Evolutionary conservation across 164 flowering plant genomes (phyloP), one percentile per base, ranked within the genome.

Genomic region (Berberis vulgaris): DNA sequence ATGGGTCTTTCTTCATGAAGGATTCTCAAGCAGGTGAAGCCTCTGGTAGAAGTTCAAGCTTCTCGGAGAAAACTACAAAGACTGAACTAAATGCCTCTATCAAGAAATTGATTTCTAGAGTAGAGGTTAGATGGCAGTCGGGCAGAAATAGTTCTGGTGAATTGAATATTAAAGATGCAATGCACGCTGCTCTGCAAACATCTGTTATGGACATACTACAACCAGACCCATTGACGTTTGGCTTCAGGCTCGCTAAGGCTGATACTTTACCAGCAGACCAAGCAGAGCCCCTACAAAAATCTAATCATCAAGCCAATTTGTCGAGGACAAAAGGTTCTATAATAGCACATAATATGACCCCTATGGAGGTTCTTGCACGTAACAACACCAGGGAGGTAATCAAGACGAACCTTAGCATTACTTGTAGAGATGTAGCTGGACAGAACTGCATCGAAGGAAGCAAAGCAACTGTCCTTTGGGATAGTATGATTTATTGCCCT

Each of bases 401-500:
- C 74, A 83, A 65, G 69, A 80, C 91, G 82, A 84, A 75, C 69
- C 89, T 95, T 59, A 85, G 85, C 60, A 73, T 95, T 60, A 78
- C 89, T 47, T 95, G 97, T 84, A 83, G 90, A 78, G 99, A 95
- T 73, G 97, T 95, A 10, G 96, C 97, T 49, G 99, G 99, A 41
- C 87, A 87, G 65, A 95, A 89, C 72, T 91, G 99, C 67, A 57
- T 86, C 0, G 97, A 95, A 58, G 96, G 96, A 5, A 54, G 71
- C 70, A 86, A 85, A 67, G 82, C 91, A 43, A 87, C 96, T 42
- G 97, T 95, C 47, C 74, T 95, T 60, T 91, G 96, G 97, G 79
- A 88, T 65, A 97, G 99, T 95, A 77, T 70, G 78, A 12, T 60
- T 69, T 46, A 63, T 7, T 26, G 26, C 26, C 45, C 26, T 13